phyloP scores from a whole-genome alignment of 768 basidiomycete genomes.

The Mycena polygramma region DNA sequence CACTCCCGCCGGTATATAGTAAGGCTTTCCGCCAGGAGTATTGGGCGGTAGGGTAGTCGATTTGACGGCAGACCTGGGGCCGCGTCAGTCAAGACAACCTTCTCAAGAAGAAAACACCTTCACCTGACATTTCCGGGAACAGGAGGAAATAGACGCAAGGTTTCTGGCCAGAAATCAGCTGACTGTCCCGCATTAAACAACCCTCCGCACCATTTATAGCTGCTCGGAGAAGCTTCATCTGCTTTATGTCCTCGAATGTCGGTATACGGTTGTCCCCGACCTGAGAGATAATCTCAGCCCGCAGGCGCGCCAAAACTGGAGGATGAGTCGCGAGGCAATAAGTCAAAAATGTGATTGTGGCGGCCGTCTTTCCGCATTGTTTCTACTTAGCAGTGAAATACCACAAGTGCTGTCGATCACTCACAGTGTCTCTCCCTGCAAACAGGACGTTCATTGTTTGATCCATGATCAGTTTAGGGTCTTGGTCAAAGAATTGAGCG shows the following conservation, averaged over 20 bases:
- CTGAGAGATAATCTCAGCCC: slow-evolving; percentile 29
- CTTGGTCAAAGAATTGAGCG: not conserved
- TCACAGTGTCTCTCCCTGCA: slow-evolving; percentile 3
- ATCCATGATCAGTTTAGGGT: slow-evolving; percentile 24
- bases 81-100: not conserved
- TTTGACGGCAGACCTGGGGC: slow-evolving; percentile 1
- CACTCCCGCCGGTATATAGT: slow-evolving; percentile 8
- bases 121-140: slow-evolving; percentile 11
- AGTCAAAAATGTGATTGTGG: slow-evolving; percentile 9
- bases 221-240: slow-evolving; percentile 60
- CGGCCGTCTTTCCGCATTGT: not conserved
- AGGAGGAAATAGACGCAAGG: slow-evolving; percentile 7
- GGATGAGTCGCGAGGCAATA: slow-evolving; percentile 5
- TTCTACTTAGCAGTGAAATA: not conserved
- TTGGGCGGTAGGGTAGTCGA: slow-evolving; percentile 1
- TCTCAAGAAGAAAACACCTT: not conserved
- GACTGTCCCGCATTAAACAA: not conserved
- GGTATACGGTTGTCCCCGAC: slow-evolving; percentile 55
- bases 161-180: slow-evolving; percentile 2
- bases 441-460: slow-evolving; percentile 24
- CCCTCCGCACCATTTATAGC: slow-evolving; percentile 49
- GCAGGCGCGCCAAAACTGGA: slow-evolving; percentile 1
- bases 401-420: not conserved
- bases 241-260: slow-evolving; percentile 58
- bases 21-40: slow-evolving; percentile 8